Conservation (phyloP, 2,329 filamentous ascomycete species). For the Lecanosticta acicola region DNA sequence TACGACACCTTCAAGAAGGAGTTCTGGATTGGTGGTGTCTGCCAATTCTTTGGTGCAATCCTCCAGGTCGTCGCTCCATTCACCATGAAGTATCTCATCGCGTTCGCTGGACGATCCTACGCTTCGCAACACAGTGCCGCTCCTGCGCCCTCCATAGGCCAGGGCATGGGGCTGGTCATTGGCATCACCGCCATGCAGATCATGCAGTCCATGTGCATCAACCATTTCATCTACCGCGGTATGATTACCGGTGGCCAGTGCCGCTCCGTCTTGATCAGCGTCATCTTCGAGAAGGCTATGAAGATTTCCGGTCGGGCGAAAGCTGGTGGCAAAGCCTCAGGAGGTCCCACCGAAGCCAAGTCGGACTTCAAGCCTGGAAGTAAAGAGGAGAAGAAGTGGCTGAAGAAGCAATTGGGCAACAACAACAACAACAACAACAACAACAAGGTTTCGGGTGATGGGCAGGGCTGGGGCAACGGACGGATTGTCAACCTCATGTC, state of each 20-base stretch:
- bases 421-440: too few relatives aligned
- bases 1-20: constrained; percentile 82
- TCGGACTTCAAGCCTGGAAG: constrained; percentile 43
- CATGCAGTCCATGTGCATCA: constrained; percentile 70
- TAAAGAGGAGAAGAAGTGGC: constrained; percentile 48
- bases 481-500: constrained; percentile 91
- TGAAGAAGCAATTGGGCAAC: constrained; percentile 41
- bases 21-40: constrained; percentile 77
- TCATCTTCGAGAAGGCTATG: constrained; percentile 92
- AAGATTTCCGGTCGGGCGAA: constrained; percentile 80
- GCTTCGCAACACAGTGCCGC: constrained; percentile 46
- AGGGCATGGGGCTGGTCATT: constrained; percentile 75
- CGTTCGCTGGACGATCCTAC: constrained; percentile 77
- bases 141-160: constrained; percentile 62
- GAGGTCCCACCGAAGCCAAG: constrained; percentile 28
- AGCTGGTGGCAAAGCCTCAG: constrained; percentile 71
- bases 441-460: constrained; percentile 56
- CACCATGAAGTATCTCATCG: constrained; percentile 76
- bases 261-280: constrained; percentile 72
- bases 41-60: constrained; percentile 65
- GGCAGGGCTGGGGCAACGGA: constrained; percentile 84
- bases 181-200: constrained; percentile 84
- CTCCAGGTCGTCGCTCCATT: constrained; percentile 78
- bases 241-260: constrained; percentile 86
- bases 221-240: constrained; percentile 87